phyloP scores from a whole-genome alignment of 352 stramenopile genomes.

The Pythium aphanidermatum region DNA sequence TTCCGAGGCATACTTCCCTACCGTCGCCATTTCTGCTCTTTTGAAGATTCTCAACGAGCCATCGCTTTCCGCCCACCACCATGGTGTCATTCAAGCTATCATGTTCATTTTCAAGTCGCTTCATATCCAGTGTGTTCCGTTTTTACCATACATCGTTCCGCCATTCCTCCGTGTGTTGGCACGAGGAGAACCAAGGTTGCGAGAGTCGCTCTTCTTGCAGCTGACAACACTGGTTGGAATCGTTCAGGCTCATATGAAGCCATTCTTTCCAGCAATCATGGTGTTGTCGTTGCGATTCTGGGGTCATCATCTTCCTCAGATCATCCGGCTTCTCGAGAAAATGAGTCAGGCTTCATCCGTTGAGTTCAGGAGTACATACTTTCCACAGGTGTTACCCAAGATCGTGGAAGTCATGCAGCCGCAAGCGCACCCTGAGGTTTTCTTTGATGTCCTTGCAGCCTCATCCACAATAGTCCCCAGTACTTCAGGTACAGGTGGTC shows the following conservation, averaged over 20 bases:
- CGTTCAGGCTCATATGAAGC: slow-evolving; percentile 93
- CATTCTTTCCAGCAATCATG: slow-evolving; percentile 97
- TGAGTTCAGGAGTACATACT: slow-evolving; percentile 81
- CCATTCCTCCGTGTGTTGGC: slow-evolving; percentile 94
- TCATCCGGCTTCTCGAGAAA: slow-evolving; percentile 94
- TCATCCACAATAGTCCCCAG: no score
- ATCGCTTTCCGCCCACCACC: slow-evolving; percentile 94
- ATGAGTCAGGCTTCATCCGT: slow-evolving; percentile 66
- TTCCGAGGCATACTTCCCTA: slow-evolving; percentile 95
- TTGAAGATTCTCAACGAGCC: slow-evolving; percentile 95
- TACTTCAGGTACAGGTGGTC: no score
- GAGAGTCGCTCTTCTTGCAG: slow-evolving; percentile 96
- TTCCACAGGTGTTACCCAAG: slow-evolving; percentile 85
- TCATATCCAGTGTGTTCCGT: slow-evolving; percentile 92
- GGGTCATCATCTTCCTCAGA: slow-evolving; percentile 92
- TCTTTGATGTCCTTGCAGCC: slow-evolving; percentile 19
- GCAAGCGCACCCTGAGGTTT: slow-evolving; percentile 56
- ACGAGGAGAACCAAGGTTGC: slow-evolving; percentile 86
- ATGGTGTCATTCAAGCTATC: slow-evolving; percentile 96
- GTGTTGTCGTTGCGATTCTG: slow-evolving; percentile 95
- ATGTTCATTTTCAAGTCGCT: slow-evolving; percentile 99
- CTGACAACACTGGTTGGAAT: slow-evolving; percentile 95
- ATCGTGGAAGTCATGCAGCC: slow-evolving; percentile 81
- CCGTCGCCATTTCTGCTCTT: slow-evolving; percentile 95
- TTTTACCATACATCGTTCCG: slow-evolving; percentile 96